Conservation (phyloP, 306 rosid genomes). For the Malus domestica region ASM211411v1 NC_041804.1:27951501-27952000, state of each 20-base stretch:
- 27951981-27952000: conserved; percentile 98
- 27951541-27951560: conserved; percentile 85
- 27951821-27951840: conserved; percentile 93
- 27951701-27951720: conserved; percentile 86
- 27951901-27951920: conserved; percentile 78
- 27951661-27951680: conserved; percentile 91
- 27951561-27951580: conserved; percentile 79
- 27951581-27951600: conserved; percentile 20
- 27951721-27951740: conserved; percentile 89
- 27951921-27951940: conserved; percentile 89
- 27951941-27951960: conserved; percentile 75
- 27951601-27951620: conserved; percentile 2
- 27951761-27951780: conserved; percentile 99
- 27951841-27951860: conserved; percentile 86
- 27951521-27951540: conserved; percentile 96
- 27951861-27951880: conserved; percentile 86
- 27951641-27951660: conserved; percentile 29
- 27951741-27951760: conserved; percentile 98
- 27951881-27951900: conserved; percentile 69
- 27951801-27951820: conserved; percentile 96
- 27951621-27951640: conserved; percentile 20
- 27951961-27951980: conserved; percentile 97
- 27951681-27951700: conserved; percentile 72
- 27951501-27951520: conserved; percentile 79
- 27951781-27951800: conserved; percentile 99